Evolutionary conservation across 1,139 yeast genomes (phyloP).

Genomic region (Nakaseomyces uthaithaninus): DNA sequence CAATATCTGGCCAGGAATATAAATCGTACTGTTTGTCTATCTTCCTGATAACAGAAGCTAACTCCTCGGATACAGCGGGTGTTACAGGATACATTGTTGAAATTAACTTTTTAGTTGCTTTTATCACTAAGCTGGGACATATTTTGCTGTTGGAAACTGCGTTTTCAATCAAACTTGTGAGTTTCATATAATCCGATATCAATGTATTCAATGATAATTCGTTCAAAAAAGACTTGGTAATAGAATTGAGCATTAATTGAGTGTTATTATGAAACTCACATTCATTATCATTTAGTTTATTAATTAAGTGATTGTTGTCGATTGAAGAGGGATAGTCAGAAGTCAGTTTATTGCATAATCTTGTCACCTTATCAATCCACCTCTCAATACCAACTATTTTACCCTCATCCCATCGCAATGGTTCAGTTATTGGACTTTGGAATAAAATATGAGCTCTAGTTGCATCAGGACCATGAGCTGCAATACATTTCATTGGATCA

Average conservation of each 20-base stretch:
- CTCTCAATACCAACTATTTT: conserved; percentile 82
- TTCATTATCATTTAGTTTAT: conserved; percentile 39
- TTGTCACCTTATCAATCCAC: conserved; percentile 64
- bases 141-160: conserved; percentile 36
- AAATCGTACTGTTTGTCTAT: conserved; percentile 39
- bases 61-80: conserved; percentile 78
- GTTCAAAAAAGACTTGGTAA: conserved; percentile 52
- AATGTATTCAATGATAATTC: conserved; percentile 71
- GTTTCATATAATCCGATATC: conserved; percentile 82
- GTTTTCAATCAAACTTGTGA: conserved; percentile 48
- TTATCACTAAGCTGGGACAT: conserved; percentile 33
- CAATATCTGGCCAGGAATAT: conserved; percentile 48
- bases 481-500: conserved; percentile 73
- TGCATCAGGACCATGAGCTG: conserved; percentile 86
- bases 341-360: conserved; percentile 33
- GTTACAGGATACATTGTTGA: conserved; percentile 35
- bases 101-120: conserved; percentile 49
- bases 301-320: conserved; percentile 5
- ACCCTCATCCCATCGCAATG: conserved; percentile 80
- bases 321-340: conserved; percentile 12
- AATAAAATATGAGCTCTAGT: conserved; percentile 90
- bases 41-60: conserved; percentile 50
- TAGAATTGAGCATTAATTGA: conserved; percentile 42
- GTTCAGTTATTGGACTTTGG: conserved; percentile 82
- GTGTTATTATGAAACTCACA: conserved; percentile 49